phyloP scores from a whole-genome alignment of 2,329 filamentous ascomycete genomes.

The Phyllosticta ampelicida region DNA sequence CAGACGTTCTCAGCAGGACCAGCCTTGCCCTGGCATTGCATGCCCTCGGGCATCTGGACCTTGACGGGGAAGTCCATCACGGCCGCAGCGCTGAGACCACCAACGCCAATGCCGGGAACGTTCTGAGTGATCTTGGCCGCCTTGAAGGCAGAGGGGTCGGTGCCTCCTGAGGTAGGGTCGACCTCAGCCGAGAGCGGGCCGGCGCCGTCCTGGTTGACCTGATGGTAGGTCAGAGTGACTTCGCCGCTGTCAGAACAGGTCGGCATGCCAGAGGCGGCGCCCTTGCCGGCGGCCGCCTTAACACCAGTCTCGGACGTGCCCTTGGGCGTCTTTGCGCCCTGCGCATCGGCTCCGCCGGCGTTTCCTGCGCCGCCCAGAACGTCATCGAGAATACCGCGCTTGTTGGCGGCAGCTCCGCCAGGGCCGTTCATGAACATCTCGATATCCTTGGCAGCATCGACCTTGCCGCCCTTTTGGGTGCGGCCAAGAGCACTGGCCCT shows the following conservation, averaged over 20 bases:
- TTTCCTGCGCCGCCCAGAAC: conserved; percentile 25
- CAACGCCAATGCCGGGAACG: conserved; percentile 48
- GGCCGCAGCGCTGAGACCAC: conserved; percentile 47
- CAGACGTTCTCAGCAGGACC: conserved; percentile 53
- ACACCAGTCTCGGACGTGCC: conserved; percentile 44
- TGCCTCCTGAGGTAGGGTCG: conserved; percentile 53
- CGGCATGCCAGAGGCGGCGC: conserved; percentile 46
- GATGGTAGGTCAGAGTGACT: conserved; percentile 54
- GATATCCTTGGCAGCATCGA: conserved; percentile 48
- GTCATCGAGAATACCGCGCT: conserved; percentile 22
- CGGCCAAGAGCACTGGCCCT: conserved; percentile 52
- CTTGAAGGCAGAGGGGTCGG: conserved; percentile 50
- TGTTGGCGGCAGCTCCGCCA: conserved; percentile 17
- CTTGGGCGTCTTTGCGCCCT: conserved; percentile 38
- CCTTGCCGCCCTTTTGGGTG: conserved; percentile 48
- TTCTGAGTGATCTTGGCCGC: conserved; percentile 48
- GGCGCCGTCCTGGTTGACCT: conserved; percentile 60
- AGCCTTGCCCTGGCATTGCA: conserved; percentile 52
- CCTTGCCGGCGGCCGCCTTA: conserved; percentile 43
- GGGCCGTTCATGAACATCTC: conserved; percentile 46
- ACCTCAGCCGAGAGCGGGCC: conserved; percentile 51
- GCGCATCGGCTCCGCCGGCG: conserved; percentile 21
- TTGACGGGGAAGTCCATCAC: conserved; percentile 55
- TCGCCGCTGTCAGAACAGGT: conserved; percentile 50
- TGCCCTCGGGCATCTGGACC: conserved; percentile 55